phyloP scores from a whole-genome alignment of 768 basidiomycete species.

The Leccinum disarticulatum region DNA sequence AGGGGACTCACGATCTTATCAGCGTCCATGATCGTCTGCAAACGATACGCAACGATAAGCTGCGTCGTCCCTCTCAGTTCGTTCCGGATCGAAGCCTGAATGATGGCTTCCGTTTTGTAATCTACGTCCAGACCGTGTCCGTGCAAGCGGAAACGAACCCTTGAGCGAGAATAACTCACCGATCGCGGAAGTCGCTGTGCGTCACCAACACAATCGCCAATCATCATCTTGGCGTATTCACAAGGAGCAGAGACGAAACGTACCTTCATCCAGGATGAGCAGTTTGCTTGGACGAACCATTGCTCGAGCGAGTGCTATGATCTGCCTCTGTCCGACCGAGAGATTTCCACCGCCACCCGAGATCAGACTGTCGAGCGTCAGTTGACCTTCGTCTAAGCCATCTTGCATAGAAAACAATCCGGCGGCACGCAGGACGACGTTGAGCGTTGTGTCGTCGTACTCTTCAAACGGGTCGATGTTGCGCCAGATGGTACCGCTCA shows the following conservation, averaged over 20 bases:
- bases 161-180: constrained; percentile 21
- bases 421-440: constrained; percentile 47
- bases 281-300: constrained; percentile 56
- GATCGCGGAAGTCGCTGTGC: constrained; percentile 45
- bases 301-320: constrained; percentile 58
- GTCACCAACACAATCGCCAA: neutral
- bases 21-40: constrained; percentile 60
- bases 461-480: constrained; percentile 63
- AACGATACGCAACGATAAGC: constrained; percentile 58
- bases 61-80: constrained; percentile 48
- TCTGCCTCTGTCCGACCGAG: constrained; percentile 62
- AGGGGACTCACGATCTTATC: constrained; percentile 48
- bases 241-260: neutral
- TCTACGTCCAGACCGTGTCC: constrained; percentile 32
- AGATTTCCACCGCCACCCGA: constrained; percentile 46
- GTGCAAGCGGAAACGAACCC: neutral
- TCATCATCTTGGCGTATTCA: neutral
- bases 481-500: constrained; percentile 54
- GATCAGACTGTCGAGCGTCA: constrained; percentile 47
- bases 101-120: constrained; percentile 51
- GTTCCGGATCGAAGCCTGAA: constrained; percentile 55
- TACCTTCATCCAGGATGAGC: constrained; percentile 57
- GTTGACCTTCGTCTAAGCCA: constrained; percentile 34
- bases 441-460: constrained; percentile 52
- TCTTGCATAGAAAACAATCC: constrained; percentile 45